Base-by-base conservation (phyloP, 345 rosid species). In the Sisymbrium irio region DNA sequence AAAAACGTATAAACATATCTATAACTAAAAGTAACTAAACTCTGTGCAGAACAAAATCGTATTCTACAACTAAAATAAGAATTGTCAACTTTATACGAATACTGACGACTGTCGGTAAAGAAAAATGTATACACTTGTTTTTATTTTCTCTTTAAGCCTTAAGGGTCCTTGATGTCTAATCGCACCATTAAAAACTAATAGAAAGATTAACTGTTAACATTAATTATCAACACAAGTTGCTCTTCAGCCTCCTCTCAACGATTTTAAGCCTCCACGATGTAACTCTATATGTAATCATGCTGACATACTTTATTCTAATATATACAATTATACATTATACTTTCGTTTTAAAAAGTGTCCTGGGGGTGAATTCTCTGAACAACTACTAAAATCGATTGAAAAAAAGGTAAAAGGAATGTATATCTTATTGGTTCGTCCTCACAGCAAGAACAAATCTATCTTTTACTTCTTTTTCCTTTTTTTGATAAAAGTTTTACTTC, bases 221-320 rank as follows among this genome's bases (percentile, higher is more conserved):
- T 28, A 37, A 9, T 58, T 45, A 69, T 19, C 22, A 47, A 37
- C 7, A 62, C 33, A 39, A 71, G 40, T 53, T 62, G 76, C 30
- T 36, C 18, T 22, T 62, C n/a, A n/a, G n/a, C 10, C 30, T 37
- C 47, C 45, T 59, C 18, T 15, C 61, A 53, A 69, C 56, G 22
- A 56, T 70, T 59, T 42, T 9, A 13, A 15, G 41, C 62, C 40
- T 65, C 65, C 56, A 69, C 57, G 22, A 60, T 36, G 60, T 7
- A 60, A 47, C 67, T 71, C 36, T 28, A 71, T 25, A 27, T 49
- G 60, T 40, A 39, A 37, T 61, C 75, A 61, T 61, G n/a, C 39
- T 49, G 12, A 36, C 67, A 1, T 27, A 27, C 28, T 36, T 60
- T 60, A 36, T 45, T 25, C 58, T 17, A 22, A 36, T 14, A 40